Conservation (phyloP, 2,329 filamentous ascomycete genomes). For the Talaromyces sp. region DNA sequence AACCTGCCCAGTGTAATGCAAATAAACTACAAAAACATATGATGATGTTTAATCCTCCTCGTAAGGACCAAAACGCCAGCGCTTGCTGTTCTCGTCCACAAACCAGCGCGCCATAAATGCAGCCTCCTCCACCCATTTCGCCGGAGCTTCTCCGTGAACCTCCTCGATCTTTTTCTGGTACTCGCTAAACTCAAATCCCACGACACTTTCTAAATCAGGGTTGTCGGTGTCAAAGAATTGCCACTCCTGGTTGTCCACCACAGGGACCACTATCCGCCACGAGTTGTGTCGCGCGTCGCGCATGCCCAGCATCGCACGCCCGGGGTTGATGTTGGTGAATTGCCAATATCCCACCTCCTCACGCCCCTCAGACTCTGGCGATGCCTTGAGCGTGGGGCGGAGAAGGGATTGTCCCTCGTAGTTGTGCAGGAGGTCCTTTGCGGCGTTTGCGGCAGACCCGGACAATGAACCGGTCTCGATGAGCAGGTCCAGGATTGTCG, state of each 20-base stretch:
- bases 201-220: neutral
- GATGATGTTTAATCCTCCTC: neutral
- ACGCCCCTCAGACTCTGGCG: conserved; percentile 10
- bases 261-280: conserved; percentile 26
- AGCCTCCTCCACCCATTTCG: conserved; percentile 5
- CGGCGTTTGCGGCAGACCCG: conserved; percentile 15
- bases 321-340: conserved; percentile 31
- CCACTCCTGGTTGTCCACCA: conserved; percentile 28
- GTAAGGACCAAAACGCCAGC: conserved; percentile 6
- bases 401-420: conserved; percentile 31
- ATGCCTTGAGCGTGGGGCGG: conserved; percentile 19
- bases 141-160: neutral
- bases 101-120: conserved; percentile 7
- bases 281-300: conserved; percentile 24
- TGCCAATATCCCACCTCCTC: conserved; percentile 22
- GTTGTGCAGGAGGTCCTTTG: conserved; percentile 22
- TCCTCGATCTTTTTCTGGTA: conserved; percentile 2
- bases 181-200: conserved; percentile 5
- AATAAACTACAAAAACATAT: no score
- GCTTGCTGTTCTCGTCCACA: conserved; percentile 6
- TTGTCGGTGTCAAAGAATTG: conserved; percentile 24
- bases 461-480: conserved; percentile 26
- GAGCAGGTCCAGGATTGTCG: conserved; percentile 27
- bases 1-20: no score
- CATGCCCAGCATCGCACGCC: conserved; percentile 26